Evolutionary conservation across 257 asterid species (phyloP), one percentile per base, ranked within the genome.

Genomic region (Przewalskia tangutica): DNA sequence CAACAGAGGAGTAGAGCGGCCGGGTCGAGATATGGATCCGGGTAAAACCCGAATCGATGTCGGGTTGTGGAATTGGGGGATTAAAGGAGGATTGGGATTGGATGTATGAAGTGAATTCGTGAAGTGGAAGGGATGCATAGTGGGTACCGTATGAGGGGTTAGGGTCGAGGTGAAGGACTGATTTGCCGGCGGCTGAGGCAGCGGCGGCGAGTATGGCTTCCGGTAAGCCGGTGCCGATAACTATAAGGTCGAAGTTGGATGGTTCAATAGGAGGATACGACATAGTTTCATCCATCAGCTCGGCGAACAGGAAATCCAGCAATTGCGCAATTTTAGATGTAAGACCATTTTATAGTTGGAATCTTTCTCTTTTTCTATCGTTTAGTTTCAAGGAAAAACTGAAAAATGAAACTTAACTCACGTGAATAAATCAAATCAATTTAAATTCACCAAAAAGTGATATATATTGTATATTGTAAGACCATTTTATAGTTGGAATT

Each of bases 151-250:
- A 96, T 76, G 83, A 91, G 16, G 93, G 90, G 75, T 94, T 90
- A 44, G 97, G 91, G 79, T 96, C 98, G 20, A 96, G 90, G 76
- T 93, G 97, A 71, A 96, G 93, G 83, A 96, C 99, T 6, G 93
- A 53, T 92, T 96, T 94, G 0, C 94, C 93, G 84, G 89, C 88
- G 77, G 92, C 89, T 14, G 97, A 88, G 2, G 97, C 92, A 7
- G 98, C 97, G 40, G 97, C 86, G 82, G 99, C 92, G 11, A 93
- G 34, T 60, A 95, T 86, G 62, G 98, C 89, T 80, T 94, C 97
- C 60, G 97, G 93, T 23, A 95, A 89, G 67, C 97, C 97, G 56
- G 98, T 93, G 82, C 97, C 98, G 82, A 93, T 48, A 3, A 95
- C 91, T 77, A 95, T 92, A 11, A 95, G 91, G 78, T 95, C 98